These are phyloP conservation scores for Kalmanozyma brasiliensis DNA, from an alignment of 1,284 basidiomycete genomes.

Conservation along the genomic window DNA sequence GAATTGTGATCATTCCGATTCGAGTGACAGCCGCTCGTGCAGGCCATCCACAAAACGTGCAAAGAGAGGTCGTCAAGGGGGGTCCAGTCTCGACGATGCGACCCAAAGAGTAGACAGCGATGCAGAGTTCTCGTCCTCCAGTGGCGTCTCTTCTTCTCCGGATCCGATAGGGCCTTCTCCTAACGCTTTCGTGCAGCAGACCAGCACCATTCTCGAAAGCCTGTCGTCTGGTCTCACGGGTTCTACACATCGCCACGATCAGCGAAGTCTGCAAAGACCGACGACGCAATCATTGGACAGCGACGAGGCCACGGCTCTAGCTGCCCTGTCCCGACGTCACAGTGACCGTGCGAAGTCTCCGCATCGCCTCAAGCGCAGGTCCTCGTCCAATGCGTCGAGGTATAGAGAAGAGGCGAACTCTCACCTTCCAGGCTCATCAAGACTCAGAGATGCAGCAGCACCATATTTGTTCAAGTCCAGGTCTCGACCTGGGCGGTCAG, in stretches of 20 bases:
- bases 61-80: conserved; percentile 14
- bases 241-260: conserved; percentile 16
- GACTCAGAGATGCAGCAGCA: conserved; percentile 12
- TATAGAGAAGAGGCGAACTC: conserved; percentile 22
- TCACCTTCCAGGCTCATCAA: conserved; percentile 11
- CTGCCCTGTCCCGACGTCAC: conserved; percentile 32
- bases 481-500: conserved; percentile 16
- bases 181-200: conserved; percentile 46
- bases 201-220: conserved; percentile 45
- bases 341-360: conserved; percentile 31
- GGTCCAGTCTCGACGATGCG: conserved; percentile 7
- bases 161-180: conserved; percentile 21
- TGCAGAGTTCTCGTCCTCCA: conserved; percentile 13
- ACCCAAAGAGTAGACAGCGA: conserved; percentile 10
- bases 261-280: not conserved
- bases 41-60: conserved; percentile 8
- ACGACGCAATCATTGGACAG: conserved; percentile 32
- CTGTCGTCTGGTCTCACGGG: conserved; percentile 36
- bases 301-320: conserved; percentile 35
- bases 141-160: conserved; percentile 21
- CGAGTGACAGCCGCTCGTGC: conserved; percentile 4
- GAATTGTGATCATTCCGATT: conserved; percentile 8
- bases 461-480: conserved; percentile 20
- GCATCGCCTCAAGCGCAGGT: conserved; percentile 27
- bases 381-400: conserved; percentile 40